phyloP scores from a whole-genome alignment of 2,329 filamentous ascomycete species.

The Tolypocladium paradoxum region DNA sequence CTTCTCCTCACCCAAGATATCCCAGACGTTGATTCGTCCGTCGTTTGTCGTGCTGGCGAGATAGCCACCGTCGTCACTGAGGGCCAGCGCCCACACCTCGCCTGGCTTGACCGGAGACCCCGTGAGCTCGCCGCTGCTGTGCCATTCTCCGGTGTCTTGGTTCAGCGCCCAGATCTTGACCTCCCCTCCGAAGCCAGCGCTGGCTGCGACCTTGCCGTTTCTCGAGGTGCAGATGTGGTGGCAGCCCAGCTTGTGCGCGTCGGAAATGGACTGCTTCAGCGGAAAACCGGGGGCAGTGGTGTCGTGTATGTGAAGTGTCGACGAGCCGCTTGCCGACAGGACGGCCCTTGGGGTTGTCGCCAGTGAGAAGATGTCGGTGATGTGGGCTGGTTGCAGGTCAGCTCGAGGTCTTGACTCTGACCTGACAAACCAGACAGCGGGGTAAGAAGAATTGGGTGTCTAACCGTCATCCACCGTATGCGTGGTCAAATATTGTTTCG shows the following conservation, averaged over 20 bases:
- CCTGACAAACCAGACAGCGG: conserved; percentile 9
- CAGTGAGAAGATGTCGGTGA: conserved; percentile 74
- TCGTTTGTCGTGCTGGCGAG: conserved; percentile 82
- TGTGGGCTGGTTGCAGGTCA: conserved; percentile 49
- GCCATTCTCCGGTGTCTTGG: conserved; percentile 46
- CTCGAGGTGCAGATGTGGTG: conserved; percentile 71
- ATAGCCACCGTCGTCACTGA: conserved; percentile 75
- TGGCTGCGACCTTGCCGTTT: conserved; percentile 64
- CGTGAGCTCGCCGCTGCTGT: conserved; percentile 27
- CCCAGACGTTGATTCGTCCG: conserved; percentile 84
- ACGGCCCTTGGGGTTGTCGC: conserved; percentile 64
- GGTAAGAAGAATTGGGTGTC: conserved; percentile 15
- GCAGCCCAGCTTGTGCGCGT: conserved; percentile 78
- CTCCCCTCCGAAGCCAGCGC: conserved; percentile 81
- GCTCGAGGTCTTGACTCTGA: background rate
- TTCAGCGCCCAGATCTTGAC: conserved; percentile 68
- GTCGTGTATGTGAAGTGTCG: conserved; percentile 69
- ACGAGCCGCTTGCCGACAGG: conserved; percentile 76
- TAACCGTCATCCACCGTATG: conserved; percentile 81
- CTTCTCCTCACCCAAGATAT: conserved; percentile 44
- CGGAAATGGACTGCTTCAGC: conserved; percentile 66
- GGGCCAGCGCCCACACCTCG: conserved; percentile 77
- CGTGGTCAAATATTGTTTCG: conserved; percentile 94
- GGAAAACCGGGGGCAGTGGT: conserved; percentile 62
- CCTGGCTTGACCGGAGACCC: conserved; percentile 44